Conservation (phyloP, 768 basidiomycete genomes). For the Fistulinella prunicolor region DNA sequence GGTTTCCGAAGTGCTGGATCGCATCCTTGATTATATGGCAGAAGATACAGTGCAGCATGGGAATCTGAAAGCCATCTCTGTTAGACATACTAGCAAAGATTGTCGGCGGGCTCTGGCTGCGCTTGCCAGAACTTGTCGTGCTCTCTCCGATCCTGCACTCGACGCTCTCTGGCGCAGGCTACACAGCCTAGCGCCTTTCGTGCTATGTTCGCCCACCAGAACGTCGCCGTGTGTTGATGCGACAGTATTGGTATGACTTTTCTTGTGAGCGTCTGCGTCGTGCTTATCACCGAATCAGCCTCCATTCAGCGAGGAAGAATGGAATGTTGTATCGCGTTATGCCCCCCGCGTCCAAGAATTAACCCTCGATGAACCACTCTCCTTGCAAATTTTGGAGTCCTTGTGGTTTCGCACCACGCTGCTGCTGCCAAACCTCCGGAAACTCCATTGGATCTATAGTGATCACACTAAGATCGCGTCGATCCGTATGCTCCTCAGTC, state of each 20-base stretch:
- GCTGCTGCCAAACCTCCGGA: too few species aligned
- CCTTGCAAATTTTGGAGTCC: too few species aligned
- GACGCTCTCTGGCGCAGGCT: conserved; percentile 15
- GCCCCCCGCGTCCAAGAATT: conserved; percentile 10
- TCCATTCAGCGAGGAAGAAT: conserved; percentile 5
- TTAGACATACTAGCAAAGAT: not conserved
- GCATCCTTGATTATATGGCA: not conserved
- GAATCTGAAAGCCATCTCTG: too few species aligned
- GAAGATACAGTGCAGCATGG: not conserved
- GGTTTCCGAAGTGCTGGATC: too few species aligned
- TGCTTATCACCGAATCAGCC: conserved; percentile 3
- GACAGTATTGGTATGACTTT: not conserved
- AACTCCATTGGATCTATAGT: not conserved
- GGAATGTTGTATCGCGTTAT: conserved; percentile 3
- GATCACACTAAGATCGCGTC: not conserved
- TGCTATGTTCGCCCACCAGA: conserved; percentile 3
- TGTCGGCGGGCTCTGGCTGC: conserved; percentile 1
- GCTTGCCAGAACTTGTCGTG: conserved; percentile 15
- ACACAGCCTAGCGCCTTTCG: conserved; percentile 6
- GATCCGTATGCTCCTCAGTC: conserved; percentile 8
- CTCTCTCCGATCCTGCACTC: conserved; percentile 14
- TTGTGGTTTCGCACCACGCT: too few species aligned
- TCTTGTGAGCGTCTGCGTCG: not conserved
- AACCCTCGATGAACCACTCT: not conserved
- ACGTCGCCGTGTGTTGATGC: not conserved